A percentile compares a stretch with the other conserved stretches of the same genome.
Conservation (phyloP, 768 basidiomycete species). For the Xerocomellus dryophilus region DNA sequence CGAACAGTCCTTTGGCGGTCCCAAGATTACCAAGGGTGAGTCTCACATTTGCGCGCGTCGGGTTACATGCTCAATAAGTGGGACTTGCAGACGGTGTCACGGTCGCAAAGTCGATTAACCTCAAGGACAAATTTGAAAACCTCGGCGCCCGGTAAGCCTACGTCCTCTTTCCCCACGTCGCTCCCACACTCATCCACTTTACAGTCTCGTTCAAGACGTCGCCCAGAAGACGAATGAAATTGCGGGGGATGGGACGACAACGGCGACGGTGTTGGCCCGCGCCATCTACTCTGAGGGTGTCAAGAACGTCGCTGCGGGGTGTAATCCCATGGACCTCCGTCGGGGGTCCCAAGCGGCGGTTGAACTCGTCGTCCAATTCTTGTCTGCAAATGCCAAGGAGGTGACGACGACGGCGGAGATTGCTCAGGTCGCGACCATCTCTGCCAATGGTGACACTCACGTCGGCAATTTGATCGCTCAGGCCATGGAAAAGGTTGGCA, state of each 20-base stretch:
- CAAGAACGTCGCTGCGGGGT: constrained; percentile 98
- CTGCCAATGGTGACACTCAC: constrained; percentile 76
- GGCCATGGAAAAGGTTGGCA: constrained; percentile 99
- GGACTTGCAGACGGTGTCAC: constrained; percentile 71
- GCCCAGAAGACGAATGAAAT: constrained; percentile 96
- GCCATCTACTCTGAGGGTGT: constrained; percentile 99
- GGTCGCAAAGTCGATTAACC: constrained; percentile 89
- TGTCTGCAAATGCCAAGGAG: constrained; percentile 83
- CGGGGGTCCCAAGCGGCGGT: constrained; percentile 97
- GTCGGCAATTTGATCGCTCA: constrained; percentile 94
- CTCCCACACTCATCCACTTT: constrained; percentile 5
- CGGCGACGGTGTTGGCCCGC: constrained; percentile 93
- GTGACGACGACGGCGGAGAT: constrained; percentile 98
- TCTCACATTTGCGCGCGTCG: not conserved
- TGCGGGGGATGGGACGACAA: constrained; percentile 97
- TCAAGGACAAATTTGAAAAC: constrained; percentile 99
- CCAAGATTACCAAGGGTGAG: constrained; percentile 93
- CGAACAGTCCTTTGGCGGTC: constrained; percentile 83
- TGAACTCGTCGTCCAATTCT: constrained; percentile 88
- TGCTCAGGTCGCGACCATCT: constrained; percentile 97
- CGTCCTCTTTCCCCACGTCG: constrained; percentile 15
- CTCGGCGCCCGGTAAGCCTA: constrained; percentile 85
- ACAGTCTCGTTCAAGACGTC: constrained; percentile 89
- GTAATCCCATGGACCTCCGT: constrained; percentile 99
- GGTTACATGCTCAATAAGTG: too few species aligned